Conservation (phyloP, 139 green algal species). For the Chlamydomonas sp. region DNA sequence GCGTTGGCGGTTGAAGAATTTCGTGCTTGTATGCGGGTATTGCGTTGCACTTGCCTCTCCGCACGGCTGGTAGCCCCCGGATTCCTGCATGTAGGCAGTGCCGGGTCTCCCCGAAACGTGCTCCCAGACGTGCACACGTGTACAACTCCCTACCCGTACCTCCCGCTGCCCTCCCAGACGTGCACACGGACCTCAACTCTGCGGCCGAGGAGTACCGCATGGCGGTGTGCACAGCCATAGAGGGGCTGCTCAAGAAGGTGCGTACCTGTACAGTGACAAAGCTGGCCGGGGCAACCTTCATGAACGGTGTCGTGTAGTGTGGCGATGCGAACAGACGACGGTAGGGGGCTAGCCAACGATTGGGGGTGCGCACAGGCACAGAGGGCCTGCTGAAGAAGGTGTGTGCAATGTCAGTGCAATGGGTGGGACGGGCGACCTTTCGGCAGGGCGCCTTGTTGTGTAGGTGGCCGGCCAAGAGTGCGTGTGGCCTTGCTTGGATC, state of each 20-base stretch:
- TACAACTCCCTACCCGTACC: not conserved
- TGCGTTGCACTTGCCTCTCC: not conserved
- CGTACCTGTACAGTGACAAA: not conserved
- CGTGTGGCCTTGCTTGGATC: too few relatives aligned
- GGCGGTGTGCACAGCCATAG: slow-evolving; percentile 40
- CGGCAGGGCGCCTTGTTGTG: too few relatives aligned
- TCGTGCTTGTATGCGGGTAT: not conserved
- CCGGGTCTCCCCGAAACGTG: not conserved
- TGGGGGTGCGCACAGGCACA: too few relatives aligned
- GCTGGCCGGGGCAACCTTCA: not conserved
- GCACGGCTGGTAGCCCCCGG: slow-evolving; percentile 1
- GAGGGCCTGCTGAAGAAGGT: too few relatives aligned
- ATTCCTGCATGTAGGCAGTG: slow-evolving; percentile 3
- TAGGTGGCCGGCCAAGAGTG: too few relatives aligned
- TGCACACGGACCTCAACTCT: slow-evolving; percentile 11
- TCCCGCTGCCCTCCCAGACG: not conserved
- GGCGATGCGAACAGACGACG: too few relatives aligned
- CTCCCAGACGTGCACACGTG: not conserved
- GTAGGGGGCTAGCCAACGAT: too few relatives aligned
- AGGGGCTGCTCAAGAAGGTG: slow-evolving; percentile 41
- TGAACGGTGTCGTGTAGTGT: not conserved
- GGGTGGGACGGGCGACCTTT: too few relatives aligned
- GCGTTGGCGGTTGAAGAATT: not conserved
- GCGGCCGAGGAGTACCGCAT: slow-evolving; percentile 47
- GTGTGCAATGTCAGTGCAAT: too few relatives aligned